phyloP scores from a whole-genome alignment of 169 alveolate genomes.

The Plasmodium falciparum region DNA sequence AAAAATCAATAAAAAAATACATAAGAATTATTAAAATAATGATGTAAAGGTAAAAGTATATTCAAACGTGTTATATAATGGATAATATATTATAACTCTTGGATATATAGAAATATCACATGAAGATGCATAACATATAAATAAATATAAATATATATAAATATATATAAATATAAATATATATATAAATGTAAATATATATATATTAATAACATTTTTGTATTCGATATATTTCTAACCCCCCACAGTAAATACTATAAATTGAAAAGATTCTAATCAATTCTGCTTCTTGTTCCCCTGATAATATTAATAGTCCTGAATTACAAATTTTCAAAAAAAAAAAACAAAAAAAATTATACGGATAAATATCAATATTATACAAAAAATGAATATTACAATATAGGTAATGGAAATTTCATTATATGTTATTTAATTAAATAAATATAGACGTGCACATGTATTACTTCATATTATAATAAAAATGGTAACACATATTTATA shows the following conservation, averaged over 20 bases:
- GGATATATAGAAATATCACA: no score
- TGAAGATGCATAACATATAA: no score
- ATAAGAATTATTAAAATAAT: not conserved
- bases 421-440: no score
- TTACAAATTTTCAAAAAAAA: slow-evolving; percentile 1
- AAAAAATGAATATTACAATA: not conserved
- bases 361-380: not conserved
- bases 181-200: slow-evolving; percentile 3
- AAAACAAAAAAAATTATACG: slow-evolving; percentile 1
- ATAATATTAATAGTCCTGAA: slow-evolving; percentile 32
- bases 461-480: no score
- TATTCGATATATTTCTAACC: slow-evolving; percentile 10
- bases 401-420: not conserved
- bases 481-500: not conserved
- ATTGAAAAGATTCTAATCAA: slow-evolving; percentile 48
- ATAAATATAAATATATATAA: no score
- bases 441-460: not conserved
- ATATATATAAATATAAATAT: slow-evolving; percentile 1
- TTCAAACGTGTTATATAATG: no score
- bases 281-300: slow-evolving; percentile 67
- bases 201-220: slow-evolving; percentile 2
- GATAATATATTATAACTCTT: no score
- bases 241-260: slow-evolving; percentile 62
- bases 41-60: not conserved
- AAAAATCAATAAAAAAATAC: not conserved